phyloP scores from a whole-genome alignment of 805 yeast species.

The Middelhovenomyces tepae region DNA sequence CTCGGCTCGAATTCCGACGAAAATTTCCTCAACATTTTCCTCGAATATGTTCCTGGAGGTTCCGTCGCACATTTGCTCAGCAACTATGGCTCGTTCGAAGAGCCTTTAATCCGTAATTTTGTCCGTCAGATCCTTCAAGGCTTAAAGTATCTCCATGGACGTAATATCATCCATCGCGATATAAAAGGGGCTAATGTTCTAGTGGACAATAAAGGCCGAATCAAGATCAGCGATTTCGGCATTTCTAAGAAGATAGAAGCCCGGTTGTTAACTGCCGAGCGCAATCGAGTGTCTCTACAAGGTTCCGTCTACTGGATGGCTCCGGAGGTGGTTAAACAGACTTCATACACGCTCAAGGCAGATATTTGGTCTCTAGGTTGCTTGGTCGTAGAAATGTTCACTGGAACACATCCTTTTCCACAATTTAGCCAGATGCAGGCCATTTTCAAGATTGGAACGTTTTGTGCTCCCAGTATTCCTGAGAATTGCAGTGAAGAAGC shows the following conservation, averaged over 20 bases:
- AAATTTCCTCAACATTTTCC: conserved; percentile 64
- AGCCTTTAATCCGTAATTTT: conserved; percentile 61
- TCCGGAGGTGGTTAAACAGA: conserved; percentile 94
- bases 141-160: conserved; percentile 61
- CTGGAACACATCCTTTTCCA: conserved; percentile 95
- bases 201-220: conserved; percentile 71
- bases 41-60: conserved; percentile 69
- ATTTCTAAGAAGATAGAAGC: conserved; percentile 64
- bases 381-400: conserved; percentile 85
- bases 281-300: conserved; percentile 74
- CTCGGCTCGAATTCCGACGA: conserved; percentile 79
- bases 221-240: conserved; percentile 82
- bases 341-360: conserved; percentile 82
- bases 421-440: conserved; percentile 96
- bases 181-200: conserved; percentile 84
- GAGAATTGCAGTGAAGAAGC: conserved; percentile 54
- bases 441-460: conserved; percentile 84
- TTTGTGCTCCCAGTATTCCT: conserved; percentile 69
- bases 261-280: conserved; percentile 31
- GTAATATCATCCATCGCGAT: conserved; percentile 74
- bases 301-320: conserved; percentile 99
- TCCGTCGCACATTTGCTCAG: conserved; percentile 60
- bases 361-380: conserved; percentile 98
- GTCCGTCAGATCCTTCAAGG: conserved; percentile 72
- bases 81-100: conserved; percentile 74